Percentiles rank a stretch among this genome's conserved stretches.
phyloP scores from a whole-genome alignment of 805 yeast genomes.

The Saccharomycopsis synnaedendra region DNA sequence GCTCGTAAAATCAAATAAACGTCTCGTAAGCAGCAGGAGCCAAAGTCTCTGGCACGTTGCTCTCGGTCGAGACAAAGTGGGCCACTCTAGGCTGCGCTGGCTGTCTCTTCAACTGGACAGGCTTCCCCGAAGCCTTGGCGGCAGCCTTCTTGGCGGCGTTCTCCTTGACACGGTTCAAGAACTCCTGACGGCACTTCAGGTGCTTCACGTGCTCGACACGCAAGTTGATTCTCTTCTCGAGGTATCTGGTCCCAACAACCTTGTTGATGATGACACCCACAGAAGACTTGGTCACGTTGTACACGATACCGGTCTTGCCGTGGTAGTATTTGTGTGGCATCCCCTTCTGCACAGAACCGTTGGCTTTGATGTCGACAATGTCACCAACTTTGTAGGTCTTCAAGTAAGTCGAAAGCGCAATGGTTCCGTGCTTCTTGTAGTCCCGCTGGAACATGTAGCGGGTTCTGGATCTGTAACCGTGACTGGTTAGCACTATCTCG shows the following conservation, averaged over 20 bases:
- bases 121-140: conserved; percentile 90
- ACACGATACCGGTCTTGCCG: conserved; percentile 99
- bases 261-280: conserved; percentile 98
- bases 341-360: conserved; percentile 99
- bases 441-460: conserved; percentile 99
- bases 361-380: conserved; percentile 98
- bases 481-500: conserved; percentile 33
- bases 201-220: conserved; percentile 99
- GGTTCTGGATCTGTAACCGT: conserved; percentile 99
- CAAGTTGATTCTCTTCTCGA: conserved; percentile 97
- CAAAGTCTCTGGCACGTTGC: conserved; percentile 88
- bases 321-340: conserved; percentile 99
- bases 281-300: conserved; percentile 97
- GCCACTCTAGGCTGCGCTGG: conserved; percentile 97
- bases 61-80: conserved; percentile 70
- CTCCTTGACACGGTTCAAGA: conserved; percentile 95
- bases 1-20: conserved; percentile 58
- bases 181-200: conserved; percentile 99
- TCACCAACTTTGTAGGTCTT: conserved; percentile 98
- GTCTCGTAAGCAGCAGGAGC: conserved; percentile 99
- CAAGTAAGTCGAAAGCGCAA: conserved; percentile 93
- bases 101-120: conserved; percentile 92
- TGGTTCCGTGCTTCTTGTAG: conserved; percentile 91
- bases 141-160: conserved; percentile 89
- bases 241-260: conserved; percentile 97